Percentiles rank a stretch among this genome's conserved stretches.
phyloP scores from a whole-genome alignment of 2,329 filamentous ascomycete genomes.

The Pseudogymnoascus verrucosus region DNA sequence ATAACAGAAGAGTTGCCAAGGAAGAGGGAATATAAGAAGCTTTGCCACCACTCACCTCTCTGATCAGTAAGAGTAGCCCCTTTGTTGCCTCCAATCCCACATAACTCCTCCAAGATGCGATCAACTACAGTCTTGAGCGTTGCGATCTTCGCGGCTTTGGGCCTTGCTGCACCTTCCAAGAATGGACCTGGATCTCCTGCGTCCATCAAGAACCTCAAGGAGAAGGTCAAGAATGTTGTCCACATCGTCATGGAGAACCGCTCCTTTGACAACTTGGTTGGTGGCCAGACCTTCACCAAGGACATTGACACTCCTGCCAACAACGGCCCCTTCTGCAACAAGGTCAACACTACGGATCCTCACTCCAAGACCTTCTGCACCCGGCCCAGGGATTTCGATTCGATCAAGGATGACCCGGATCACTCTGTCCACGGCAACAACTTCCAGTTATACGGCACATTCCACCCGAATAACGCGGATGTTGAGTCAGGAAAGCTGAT shows the following conservation, averaged over 20 bases:
- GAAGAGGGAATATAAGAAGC: not conserved
- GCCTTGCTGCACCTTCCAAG: not conserved
- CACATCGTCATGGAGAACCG: constrained; percentile 38
- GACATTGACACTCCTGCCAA: constrained; percentile 31
- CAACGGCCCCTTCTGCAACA: constrained; percentile 34
- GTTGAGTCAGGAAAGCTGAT: constrained; percentile 16
- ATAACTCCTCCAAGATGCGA: not conserved
- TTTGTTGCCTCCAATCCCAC: not conserved
- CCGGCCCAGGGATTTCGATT: constrained; percentile 8
- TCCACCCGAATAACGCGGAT: constrained; percentile 27
- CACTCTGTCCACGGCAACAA: constrained; percentile 32
- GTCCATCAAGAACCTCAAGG: constrained; percentile 28
- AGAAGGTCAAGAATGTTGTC: constrained; percentile 41
- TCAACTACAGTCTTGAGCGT: not conserved
- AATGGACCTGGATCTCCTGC: constrained; percentile 23
- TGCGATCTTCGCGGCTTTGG: not conserved
- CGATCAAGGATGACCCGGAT: constrained; percentile 31
- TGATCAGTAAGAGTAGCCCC: not conserved
- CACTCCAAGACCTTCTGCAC: not conserved
- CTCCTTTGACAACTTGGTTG: constrained; percentile 33
- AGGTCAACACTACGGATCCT: constrained; percentile 19
- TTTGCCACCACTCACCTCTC: not conserved
- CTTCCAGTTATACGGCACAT: constrained; percentile 29
- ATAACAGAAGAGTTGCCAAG: not conserved
- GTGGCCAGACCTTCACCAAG: constrained; percentile 31